Conservation (phyloP, 441 rosid genomes). For the Rhodomyrtus psidioides region DNA sequence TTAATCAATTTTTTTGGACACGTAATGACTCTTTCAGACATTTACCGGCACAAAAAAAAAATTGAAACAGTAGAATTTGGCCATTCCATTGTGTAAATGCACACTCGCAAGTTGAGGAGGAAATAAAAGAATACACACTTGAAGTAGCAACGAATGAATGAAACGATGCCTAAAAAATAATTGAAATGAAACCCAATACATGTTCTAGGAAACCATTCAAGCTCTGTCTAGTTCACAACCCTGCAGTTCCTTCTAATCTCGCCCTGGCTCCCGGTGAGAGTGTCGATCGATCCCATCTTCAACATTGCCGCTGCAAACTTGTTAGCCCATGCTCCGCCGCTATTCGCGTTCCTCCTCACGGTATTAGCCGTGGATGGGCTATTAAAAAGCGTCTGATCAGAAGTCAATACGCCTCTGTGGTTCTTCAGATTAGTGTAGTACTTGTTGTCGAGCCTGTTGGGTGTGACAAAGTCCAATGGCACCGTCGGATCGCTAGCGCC, state of each 20-base stretch:
- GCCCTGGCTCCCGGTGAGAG: neutral
- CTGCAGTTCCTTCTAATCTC: neutral
- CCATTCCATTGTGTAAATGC: neutral
- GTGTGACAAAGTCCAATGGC: neutral
- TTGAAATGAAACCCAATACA: neutral
- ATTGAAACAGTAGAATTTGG: neutral
- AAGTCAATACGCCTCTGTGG: neutral
- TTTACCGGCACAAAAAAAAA: neutral
- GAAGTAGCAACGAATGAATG: neutral
- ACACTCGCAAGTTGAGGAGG: neutral
- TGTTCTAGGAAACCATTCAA: neutral
- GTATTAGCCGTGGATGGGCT: neutral
- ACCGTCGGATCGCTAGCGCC: neutral
- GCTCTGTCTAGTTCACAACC: neutral
- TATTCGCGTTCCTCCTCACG: neutral
- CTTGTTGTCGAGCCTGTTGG: neutral
- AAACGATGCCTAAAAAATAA: neutral
- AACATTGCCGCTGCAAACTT: neutral
- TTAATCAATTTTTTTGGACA: neutral
- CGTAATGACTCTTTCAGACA: neutral
- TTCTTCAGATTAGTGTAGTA: neutral
- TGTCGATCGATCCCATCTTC: neutral
- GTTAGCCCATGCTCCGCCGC: neutral
- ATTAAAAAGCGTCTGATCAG: neutral
- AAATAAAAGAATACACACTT: neutral